phyloP scores from a whole-genome alignment of 1,284 basidiomycete species.

The Moesziomyces parantarcticus region DNA sequence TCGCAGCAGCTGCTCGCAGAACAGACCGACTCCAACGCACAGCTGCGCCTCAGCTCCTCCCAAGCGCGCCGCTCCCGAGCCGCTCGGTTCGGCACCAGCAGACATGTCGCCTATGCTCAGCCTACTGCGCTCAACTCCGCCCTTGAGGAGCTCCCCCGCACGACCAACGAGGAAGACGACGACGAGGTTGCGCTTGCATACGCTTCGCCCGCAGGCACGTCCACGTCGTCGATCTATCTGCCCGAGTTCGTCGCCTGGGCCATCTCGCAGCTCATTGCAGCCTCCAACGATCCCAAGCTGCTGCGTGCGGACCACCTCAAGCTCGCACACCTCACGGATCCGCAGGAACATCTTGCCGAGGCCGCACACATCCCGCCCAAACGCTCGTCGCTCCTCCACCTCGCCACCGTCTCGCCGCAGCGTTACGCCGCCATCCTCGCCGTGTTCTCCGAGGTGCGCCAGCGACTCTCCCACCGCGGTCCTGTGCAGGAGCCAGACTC shows the following conservation, averaged over 20 bases:
- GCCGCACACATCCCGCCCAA: constrained; percentile 40
- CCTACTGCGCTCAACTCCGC: not conserved
- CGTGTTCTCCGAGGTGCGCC: constrained; percentile 36
- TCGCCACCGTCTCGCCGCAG: constrained; percentile 39
- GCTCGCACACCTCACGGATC: constrained; percentile 37
- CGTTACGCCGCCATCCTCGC: constrained; percentile 50
- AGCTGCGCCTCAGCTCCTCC: constrained; percentile 39
- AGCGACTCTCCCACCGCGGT: constrained; percentile 16
- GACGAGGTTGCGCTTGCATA: constrained; percentile 23
- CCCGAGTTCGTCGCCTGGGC: constrained; percentile 48
- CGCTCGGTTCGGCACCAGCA: constrained; percentile 37
- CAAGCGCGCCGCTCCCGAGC: constrained; percentile 44
- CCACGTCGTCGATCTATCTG: constrained; percentile 33
- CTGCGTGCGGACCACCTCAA: constrained; percentile 37
- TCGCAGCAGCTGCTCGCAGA: constrained; percentile 9
- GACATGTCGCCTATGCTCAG: constrained; percentile 13
- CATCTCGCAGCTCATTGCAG: constrained; percentile 41
- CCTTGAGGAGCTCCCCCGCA: not conserved
- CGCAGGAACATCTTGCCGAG: constrained; percentile 33
- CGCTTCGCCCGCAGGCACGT: constrained; percentile 31
- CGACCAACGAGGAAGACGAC: constrained; percentile 9
- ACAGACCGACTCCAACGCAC: constrained; percentile 6
- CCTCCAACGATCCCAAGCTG: constrained; percentile 36
- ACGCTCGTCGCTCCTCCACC: constrained; percentile 38
- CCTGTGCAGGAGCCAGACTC: not conserved